These are phyloP conservation scores for Chamaecyparis obtusa DNA, from an alignment of 75 land plant genomes.

Conservation along the genomic window DNA sequence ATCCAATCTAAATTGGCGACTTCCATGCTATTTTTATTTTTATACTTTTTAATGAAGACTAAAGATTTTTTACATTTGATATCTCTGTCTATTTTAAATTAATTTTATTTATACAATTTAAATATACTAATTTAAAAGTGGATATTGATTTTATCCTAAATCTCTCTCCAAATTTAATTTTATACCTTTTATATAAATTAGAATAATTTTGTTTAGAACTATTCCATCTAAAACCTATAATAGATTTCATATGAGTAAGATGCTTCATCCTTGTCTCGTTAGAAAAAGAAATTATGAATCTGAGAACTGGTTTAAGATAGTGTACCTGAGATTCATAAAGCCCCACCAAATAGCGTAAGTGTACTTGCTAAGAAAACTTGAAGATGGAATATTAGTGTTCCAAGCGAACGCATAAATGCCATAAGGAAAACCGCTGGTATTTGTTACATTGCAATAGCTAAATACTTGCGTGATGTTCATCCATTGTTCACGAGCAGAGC, in stretches of 20 bases:
- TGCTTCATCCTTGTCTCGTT: too few species aligned
- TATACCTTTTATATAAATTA: too few species aligned
- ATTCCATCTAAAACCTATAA: not conserved
- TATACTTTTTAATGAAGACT: too few species aligned
- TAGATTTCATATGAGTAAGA: not conserved
- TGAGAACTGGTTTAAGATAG: not conserved
- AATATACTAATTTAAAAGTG: too few species aligned
- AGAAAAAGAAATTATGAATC: too few species aligned
- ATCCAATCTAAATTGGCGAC: too few species aligned
- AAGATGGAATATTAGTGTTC: slow-evolving; percentile 33
- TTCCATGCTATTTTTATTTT: too few species aligned
- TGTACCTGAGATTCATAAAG: slow-evolving; percentile 66
- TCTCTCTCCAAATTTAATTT: too few species aligned
- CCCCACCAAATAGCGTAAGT: slow-evolving; percentile 88
- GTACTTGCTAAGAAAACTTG: slow-evolving; percentile 50
- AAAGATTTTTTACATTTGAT: too few species aligned
- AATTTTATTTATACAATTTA: too few species aligned
- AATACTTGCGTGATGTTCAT: slow-evolving; percentile 38
- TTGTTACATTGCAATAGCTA: slow-evolving; percentile 27
- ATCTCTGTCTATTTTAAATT: too few species aligned
- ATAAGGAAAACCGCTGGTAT: slow-evolving; percentile 24
- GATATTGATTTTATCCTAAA: too few species aligned
- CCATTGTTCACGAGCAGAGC: slow-evolving; percentile 25
- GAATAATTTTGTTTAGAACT: not conserved
- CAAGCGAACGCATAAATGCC: slow-evolving; percentile 65